phyloP scores from a whole-genome alignment of 2,329 filamentous ascomycete species.

The Exserohilum turcica region DNA sequence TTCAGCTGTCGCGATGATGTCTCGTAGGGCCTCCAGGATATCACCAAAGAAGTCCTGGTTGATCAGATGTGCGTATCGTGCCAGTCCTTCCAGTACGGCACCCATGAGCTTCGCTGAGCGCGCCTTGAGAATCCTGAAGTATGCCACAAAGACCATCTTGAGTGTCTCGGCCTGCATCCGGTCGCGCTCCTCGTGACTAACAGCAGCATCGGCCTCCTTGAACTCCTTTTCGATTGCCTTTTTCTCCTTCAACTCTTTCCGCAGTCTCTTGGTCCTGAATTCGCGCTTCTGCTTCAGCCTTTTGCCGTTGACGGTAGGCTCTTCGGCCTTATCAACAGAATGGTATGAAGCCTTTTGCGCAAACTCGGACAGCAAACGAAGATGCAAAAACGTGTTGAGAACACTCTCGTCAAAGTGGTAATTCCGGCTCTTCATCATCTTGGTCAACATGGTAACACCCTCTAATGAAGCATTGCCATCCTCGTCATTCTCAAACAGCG shows the following conservation, averaged over 20 bases:
- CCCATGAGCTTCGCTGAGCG: conserved; percentile 86
- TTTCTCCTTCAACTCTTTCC: conserved; percentile 82
- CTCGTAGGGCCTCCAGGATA: conserved; percentile 89
- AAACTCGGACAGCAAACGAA: conserved; percentile 88
- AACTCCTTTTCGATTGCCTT: conserved; percentile 92
- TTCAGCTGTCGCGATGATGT: conserved; percentile 78
- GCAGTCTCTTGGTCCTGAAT: conserved; percentile 85
- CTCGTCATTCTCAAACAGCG: conserved; percentile 82
- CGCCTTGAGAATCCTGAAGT: conserved; percentile 91
- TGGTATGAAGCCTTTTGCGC: conserved; percentile 81
- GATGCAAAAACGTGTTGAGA: conserved; percentile 86
- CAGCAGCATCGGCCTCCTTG: conserved; percentile 85
- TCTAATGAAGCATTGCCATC: conserved; percentile 89
- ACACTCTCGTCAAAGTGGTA: conserved; percentile 84
- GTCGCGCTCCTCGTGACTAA: conserved; percentile 90
- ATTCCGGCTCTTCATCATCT: conserved; percentile 91
- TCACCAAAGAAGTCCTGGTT: conserved; percentile 99
- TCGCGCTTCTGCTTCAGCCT: conserved; percentile 76
- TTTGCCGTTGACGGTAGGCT: conserved; percentile 56
- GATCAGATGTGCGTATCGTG: conserved; percentile 93
- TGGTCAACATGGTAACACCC: conserved; percentile 79
- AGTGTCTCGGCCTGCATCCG: conserved; percentile 93
- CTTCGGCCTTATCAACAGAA: conserved; percentile 67
- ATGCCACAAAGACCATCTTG: conserved; percentile 92
- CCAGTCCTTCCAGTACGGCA: conserved; percentile 91